A percentile compares a stretch with the other conserved stretches of the same genome.
Evolutionary conservation across 192 early-diverging fungal genomes (phyloP).

Genomic region (Backusella macrospora): DNA sequence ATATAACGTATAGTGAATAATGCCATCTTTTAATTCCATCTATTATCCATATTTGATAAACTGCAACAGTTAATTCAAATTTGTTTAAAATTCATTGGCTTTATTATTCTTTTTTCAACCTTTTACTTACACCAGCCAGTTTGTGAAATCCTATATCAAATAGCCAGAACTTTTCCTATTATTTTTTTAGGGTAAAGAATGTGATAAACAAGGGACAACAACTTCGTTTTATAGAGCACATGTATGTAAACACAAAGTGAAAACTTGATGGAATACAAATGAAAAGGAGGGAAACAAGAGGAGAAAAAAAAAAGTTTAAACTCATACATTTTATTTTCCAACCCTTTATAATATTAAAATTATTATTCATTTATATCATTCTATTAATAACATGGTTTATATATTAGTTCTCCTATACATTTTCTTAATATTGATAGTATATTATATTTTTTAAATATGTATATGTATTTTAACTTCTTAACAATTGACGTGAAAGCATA

Average conservation of each 20-base stretch:
- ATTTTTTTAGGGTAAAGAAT: conserved; percentile 10
- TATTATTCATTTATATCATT: not conserved
- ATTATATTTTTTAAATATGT: not conserved
- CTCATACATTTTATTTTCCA: not conserved
- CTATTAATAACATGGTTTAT: conserved; percentile 5
- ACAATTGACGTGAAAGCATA: not conserved
- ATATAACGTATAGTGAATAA: too few relatives aligned
- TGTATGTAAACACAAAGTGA: not conserved
- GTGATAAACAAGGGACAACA: conserved; percentile 12
- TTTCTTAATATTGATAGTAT: not conserved
- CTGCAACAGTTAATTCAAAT: not conserved
- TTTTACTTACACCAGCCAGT: not conserved
- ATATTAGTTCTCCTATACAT: not conserved
- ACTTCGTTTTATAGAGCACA: conserved; percentile 11
- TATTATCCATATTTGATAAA: not conserved
- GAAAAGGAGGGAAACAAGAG: conserved; percentile 17
- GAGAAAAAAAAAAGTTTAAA: not conserved
- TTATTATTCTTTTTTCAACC: not conserved
- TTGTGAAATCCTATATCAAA: not conserved
- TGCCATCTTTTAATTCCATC: not conserved
- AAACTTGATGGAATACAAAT: not conserved
- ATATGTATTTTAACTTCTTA: not conserved
- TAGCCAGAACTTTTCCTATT: not conserved
- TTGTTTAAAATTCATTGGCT: not conserved
- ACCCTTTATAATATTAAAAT: conserved; percentile 6